Conservation (phyloP, 352 stramenopile genomes). For the Phytophthora agathidicida region DNA sequence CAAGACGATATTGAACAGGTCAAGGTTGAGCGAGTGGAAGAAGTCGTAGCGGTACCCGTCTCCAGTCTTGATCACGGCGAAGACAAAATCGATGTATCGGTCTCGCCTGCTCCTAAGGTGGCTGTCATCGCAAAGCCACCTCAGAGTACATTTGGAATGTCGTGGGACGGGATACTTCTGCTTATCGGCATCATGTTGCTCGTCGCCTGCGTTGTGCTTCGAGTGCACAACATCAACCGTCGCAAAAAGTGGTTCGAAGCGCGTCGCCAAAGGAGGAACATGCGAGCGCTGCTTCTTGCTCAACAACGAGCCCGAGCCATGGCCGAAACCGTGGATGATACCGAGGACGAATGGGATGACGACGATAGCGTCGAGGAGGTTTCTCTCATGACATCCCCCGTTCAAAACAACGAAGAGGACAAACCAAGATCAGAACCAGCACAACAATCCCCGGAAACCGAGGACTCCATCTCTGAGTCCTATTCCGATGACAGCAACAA, state of each 20-base stretch:
- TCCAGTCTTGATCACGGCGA: not conserved
- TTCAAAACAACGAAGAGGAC: constrained; percentile 28
- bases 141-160: constrained; percentile 32
- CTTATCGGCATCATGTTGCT: constrained; percentile 47
- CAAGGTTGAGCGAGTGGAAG: not conserved
- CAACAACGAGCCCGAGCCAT: constrained; percentile 29
- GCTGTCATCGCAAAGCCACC: not conserved
- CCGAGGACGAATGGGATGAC: constrained; percentile 34
- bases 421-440: constrained; percentile 24
- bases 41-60: constrained; percentile 2
- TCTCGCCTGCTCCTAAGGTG: not conserved
- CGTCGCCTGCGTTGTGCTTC: constrained; percentile 49
- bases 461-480: too few relatives aligned
- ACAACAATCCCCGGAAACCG: not conserved
- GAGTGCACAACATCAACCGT: constrained; percentile 54
- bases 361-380: constrained; percentile 45
- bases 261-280: constrained; percentile 40
- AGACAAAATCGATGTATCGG: not conserved
- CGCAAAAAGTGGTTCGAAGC: constrained; percentile 56
- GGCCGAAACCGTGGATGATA: constrained; percentile 22
- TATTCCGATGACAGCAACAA: constrained; percentile 7
- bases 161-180: constrained; percentile 47
- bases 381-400: constrained; percentile 43
- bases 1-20: constrained; percentile 4
- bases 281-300: constrained; percentile 28